These are phyloP conservation scores for Diaporthe sp. DNA, from an alignment of 2,329 filamentous ascomycete species.

Conservation along the genomic window DNA sequence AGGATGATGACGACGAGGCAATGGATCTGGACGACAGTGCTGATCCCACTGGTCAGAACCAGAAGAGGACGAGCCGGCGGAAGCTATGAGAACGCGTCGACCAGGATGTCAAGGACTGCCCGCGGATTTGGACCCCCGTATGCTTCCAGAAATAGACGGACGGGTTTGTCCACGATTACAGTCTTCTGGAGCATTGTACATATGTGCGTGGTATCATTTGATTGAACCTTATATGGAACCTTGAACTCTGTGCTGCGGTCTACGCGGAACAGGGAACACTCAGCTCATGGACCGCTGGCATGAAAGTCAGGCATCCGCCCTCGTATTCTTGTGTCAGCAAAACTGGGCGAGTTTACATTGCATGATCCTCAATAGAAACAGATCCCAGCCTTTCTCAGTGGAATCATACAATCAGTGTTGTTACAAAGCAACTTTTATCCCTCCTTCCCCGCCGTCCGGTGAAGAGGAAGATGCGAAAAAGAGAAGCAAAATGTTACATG, in stretches of 20 bases:
- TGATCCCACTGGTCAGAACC: slow-evolving; percentile 65
- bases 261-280: background rate
- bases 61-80: slow-evolving; percentile 65
- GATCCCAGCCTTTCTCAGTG: slow-evolving; percentile 22
- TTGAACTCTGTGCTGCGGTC: too few relatives aligned
- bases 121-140: background rate
- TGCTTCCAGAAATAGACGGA: background rate
- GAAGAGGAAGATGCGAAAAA: slow-evolving; percentile 17
- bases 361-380: slow-evolving; percentile 13
- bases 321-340: slow-evolving; percentile 12
- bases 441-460: background rate
- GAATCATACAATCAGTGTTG: slow-evolving; percentile 29
- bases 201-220: background rate
- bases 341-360: slow-evolving; percentile 9
- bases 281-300: background rate
- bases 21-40: slow-evolving; percentile 70
- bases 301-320: background rate
- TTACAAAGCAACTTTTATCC: slow-evolving; percentile 17
- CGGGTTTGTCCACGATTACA: background rate
- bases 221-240: background rate
- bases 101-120: background rate
- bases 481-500: slow-evolving; percentile 2
- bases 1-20: slow-evolving; percentile 60
- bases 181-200: background rate
- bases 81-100: slow-evolving; percentile 60